Conservation (phyloP, 2,329 filamentous ascomycete species). For the Aschersonia sp. region DNA sequence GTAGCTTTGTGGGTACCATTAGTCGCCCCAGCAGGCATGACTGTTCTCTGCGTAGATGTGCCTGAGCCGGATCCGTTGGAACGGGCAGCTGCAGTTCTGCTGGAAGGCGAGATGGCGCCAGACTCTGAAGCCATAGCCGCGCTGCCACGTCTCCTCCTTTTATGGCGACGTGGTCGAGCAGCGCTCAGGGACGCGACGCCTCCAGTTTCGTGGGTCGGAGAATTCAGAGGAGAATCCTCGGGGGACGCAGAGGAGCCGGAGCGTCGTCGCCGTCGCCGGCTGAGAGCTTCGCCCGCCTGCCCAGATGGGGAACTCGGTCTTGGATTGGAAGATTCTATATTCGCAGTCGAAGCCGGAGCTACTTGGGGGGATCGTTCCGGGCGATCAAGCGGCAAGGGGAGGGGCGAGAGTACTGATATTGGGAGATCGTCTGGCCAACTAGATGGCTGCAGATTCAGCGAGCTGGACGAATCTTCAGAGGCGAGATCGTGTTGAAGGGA, state of each 20-base stretch:
- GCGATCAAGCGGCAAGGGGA: conserved; percentile 9
- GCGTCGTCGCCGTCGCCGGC: conserved; percentile 37
- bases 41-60: conserved; percentile 8
- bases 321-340: conserved; percentile 24
- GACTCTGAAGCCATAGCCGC: conserved; percentile 50
- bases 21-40: conserved; percentile 13
- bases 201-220: conserved; percentile 9
- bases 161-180: conserved; percentile 13
- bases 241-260: conserved; percentile 22
- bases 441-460: conserved; percentile 35
- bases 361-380: conserved; percentile 10
- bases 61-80: conserved; percentile 27
- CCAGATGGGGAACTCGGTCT: conserved; percentile 10
- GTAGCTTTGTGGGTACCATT: conserved; percentile 34
- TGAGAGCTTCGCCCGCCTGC: conserved; percentile 27
- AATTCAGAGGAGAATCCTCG: conserved; percentile 11
- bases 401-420: conserved; percentile 5
- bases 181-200: conserved; percentile 5
- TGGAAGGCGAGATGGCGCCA: conserved; percentile 33
- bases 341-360: conserved; percentile 19
- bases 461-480: conserved; percentile 51
- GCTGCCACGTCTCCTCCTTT: conserved; percentile 41
- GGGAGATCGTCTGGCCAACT: too few species aligned
- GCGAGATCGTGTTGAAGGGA: conserved; percentile 18
- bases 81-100: conserved; percentile 31